Percentiles rank a stretch among this genome's conserved stretches.
These are phyloP conservation scores for Backusella liffmaniae DNA, from an alignment of 192 early-diverging fungal genomes.

Conservation along the genomic window DNA sequence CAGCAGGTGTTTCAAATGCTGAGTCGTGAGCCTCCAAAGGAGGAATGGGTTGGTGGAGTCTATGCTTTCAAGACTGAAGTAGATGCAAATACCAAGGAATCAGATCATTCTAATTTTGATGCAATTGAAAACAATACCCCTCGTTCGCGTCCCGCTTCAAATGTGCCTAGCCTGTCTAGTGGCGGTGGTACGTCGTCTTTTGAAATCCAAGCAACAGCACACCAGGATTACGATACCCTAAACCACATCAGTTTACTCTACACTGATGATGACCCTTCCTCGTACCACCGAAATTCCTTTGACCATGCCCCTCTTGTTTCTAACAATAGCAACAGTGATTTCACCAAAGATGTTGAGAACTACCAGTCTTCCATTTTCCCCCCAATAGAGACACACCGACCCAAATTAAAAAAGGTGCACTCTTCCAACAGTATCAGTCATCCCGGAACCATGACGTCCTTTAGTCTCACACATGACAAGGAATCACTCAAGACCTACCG, in stretches of 20 bases:
- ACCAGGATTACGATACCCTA: neutral
- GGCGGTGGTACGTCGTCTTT: neutral
- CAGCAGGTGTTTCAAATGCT: constrained; percentile 5
- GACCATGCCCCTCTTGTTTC: neutral
- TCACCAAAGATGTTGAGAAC: neutral
- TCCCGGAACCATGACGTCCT: constrained; percentile 17
- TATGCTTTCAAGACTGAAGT: constrained; percentile 8
- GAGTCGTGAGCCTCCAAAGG: neutral
- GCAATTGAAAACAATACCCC: neutral
- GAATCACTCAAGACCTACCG: constrained; percentile 65
- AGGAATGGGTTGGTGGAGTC: neutral
- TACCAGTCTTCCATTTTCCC: neutral
- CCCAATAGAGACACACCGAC: neutral
- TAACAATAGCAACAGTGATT: neutral
- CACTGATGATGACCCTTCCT: neutral
- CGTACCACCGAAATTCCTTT: neutral
- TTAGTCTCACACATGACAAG: constrained; percentile 30
- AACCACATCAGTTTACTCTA: neutral
- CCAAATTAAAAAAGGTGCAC: neutral
- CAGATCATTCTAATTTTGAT: neutral
- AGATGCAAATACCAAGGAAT: no score
- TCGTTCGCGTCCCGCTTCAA: neutral
- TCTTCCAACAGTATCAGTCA: neutral
- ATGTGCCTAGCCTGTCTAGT: neutral
- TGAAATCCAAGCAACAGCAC: neutral